Base-by-base conservation (phyloP, 164 flowering plant genomes). In the Aristolochia californica region DNA sequence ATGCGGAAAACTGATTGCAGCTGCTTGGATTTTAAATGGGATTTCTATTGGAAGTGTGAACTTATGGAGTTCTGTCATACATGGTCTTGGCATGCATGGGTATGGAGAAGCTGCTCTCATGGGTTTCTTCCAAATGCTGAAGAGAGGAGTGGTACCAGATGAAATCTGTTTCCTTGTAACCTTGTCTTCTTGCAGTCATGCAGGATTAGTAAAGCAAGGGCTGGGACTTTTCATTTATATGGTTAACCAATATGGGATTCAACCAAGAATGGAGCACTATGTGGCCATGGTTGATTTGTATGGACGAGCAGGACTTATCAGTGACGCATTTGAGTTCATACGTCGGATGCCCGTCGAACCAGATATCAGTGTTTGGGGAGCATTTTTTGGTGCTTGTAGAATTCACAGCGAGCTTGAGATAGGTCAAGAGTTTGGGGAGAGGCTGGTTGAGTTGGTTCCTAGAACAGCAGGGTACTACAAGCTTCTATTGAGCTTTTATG, bases 51-150 rank as follows among this genome's bases (percentile, higher is more conserved):
- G 30, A 22, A 59, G 22, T 58, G 58, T 67, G 26, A 57, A 52
- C 15, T 62, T 66, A 13, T 62, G 58, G 62, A 67, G 63, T 49
- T 58, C 66, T n/a, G 47, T 62, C 16, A 59, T 68, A 11, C 45
- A 51, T 56, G 63, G 71, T 48, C 59, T 62, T 48, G 60, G 60
- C 13, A 55, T 62, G 67, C 63, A 63, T 48, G 66, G 59, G 21
- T 34, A 48, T 40, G 63, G 60, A 40, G 45, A 55, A 49, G 63
- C 60, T 49, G 59, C 53, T 38, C 47, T 63, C 26, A 59, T 54
- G 60, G 43, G 22, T 40, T 68, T 68, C 60, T 63, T 63, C 62
- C 40, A 54, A 30, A 68, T 68, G 67, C 40, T 55, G 60, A 47
- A 63, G 71, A 68, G 56, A 40, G 63, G 60, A 5, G 48, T 55